Base-by-base conservation (phyloP, 176 grass and related monocot genomes). In the sorghum (Sorghum bicolor) region DNA sequence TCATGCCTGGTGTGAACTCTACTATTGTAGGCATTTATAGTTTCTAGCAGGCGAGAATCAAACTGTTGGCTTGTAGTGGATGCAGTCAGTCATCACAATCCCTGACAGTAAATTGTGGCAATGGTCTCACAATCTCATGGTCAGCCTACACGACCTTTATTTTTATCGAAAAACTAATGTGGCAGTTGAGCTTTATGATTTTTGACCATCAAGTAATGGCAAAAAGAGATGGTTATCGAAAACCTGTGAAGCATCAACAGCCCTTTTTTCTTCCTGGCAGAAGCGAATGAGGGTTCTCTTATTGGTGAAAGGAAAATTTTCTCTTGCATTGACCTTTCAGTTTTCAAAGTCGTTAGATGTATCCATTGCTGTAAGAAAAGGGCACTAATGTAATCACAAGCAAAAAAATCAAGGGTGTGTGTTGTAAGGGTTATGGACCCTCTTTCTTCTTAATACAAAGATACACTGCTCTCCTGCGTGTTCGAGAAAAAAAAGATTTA, bases 1-100 rank as follows among this genome's bases (percentile, higher is more conserved):
- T 73, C 70, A 48, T 73, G 25, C 70, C 24, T 26, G 41, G 14
- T 48, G 70, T 73, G 44, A 73, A 25, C 70, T 73, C 70, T 47
- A 22, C 11, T 30, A 8, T 19, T 52, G 17, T 75, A 20, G 72
- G 28, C 16, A 33, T 53, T 75, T 11, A 13, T 53, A 50, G 17
- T 2, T 48, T 74, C 26, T 53, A 16, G 9, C 32, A 16, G 25
- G 41, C 4, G 3, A 47, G 15, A 17, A 32, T 32, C 28, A 50
- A 71, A 32, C 41, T 48, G 41, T 48, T 29, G 25, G 3, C 71
- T 52, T 50, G 43, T 32, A 74, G 72, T 1, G 31, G 15, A 30
- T 52, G 28, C 28, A 32, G 17, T 32, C 28, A 32, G 17, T 32
- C 44, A 75, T 53, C n/a, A 43, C 5, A 2, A 24, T 4, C 28